Base-by-base conservation (phyloP, 1,139 yeast species). In the Blastobotrys elegans region DNA sequence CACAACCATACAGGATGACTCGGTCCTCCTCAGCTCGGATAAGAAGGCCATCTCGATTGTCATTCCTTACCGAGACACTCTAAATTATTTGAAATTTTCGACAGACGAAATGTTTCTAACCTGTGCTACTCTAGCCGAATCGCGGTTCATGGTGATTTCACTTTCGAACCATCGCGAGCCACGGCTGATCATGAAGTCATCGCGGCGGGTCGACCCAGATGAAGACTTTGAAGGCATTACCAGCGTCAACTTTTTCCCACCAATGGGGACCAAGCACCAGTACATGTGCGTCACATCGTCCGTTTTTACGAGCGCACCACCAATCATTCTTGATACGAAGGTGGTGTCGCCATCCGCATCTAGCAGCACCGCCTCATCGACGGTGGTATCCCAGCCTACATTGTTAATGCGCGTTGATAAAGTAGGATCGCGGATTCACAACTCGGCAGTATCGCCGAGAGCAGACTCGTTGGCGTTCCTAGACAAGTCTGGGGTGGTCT, bases 141-240 rank as follows among this genome's bases (percentile, higher is more conserved):
- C 90, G 5, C 66, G 96, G 41, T 86, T 87, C 61, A 70, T 90
- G 60, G 80, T 85, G 2, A 84, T 90, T 16, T 77, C 84, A 47
- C 71, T 90, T n/a, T 71, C 76, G 22, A 77, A 79, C 53, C 77
- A 80, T 1, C 67, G 72, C 22, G 77, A 80, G 54, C 97, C 97
- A 0, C 74, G 94, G 34, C 68, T 90, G 40, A 74, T 81, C 2
- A 76, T 82, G 80, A 79, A 80, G 53, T 79, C 84, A 1, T 71
- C 77, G 32, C 67, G 87, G 37, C 69, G 79, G n/a, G 65, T 78
- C 11, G 84, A 79, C 50, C 77, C 81, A 0, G 75, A 82, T 0
- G 64, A 84, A 61, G 92, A 86, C 50, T 52, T 60, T 2, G 97
- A 90, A 61, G 97, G 97, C 1, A 84, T 89, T 40, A 90, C 97